These are phyloP conservation scores for Jamesozyma spencerorum DNA, from an alignment of 805 yeast species.

Conservation along the genomic window DNA sequence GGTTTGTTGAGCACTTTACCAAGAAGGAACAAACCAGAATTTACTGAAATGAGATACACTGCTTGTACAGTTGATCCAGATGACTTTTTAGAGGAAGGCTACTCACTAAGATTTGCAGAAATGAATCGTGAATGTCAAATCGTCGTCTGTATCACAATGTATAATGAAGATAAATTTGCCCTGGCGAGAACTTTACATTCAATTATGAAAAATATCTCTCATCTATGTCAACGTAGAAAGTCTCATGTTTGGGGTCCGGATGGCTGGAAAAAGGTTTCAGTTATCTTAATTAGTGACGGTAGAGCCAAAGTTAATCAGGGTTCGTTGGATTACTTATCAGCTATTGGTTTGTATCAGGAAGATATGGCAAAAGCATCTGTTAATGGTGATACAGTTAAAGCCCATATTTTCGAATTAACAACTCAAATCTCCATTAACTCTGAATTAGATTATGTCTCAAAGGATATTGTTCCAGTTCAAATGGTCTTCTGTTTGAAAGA, in stretches of 20 bases:
- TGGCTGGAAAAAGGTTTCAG: conserved; percentile 95
- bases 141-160: conserved; percentile 91
- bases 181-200: conserved; percentile 92
- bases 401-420: conserved; percentile 92
- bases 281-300: conserved; percentile 87
- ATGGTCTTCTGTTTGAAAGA: conserved; percentile 88
- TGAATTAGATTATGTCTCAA: conserved; percentile 80
- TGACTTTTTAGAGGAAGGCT: conserved; percentile 69
- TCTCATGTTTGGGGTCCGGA: conserved; percentile 92
- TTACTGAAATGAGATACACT: conserved; percentile 91
- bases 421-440: conserved; percentile 91
- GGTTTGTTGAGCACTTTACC: conserved; percentile 79
- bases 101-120: conserved; percentile 77
- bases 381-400: conserved; percentile 82
- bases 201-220: conserved; percentile 85
- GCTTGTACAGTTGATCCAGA: conserved; percentile 95
- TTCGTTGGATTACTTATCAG: conserved; percentile 79
- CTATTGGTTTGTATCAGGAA: conserved; percentile 94
- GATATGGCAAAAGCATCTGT: conserved; percentile 94
- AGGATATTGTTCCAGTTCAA: conserved; percentile 91
- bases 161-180: conserved; percentile 85
- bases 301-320: conserved; percentile 80
- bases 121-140: conserved; percentile 86
- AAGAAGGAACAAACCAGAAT: conserved; percentile 82
- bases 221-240: conserved; percentile 68